Percentiles rank a stretch among this genome's conserved stretches.
These are phyloP conservation scores for Petunia hybrid DNA, from an alignment of 305 asterid genomes.

Conservation along the genomic window DNA sequence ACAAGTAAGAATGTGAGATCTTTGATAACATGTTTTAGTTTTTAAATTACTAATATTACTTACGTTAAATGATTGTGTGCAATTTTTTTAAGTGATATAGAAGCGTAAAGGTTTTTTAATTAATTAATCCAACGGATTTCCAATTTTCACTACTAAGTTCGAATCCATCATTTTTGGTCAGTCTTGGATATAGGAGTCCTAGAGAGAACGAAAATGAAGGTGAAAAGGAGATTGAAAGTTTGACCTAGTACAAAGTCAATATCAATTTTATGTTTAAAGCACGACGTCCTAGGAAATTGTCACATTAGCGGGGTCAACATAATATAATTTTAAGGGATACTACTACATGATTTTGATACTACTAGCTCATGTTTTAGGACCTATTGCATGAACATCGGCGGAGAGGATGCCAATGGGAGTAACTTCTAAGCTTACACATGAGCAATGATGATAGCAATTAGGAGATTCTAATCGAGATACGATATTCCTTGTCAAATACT, in stretches of 20 bases:
- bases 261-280: constrained; percentile 20
- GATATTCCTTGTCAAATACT: background rate
- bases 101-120: too few species aligned
- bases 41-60: too few species aligned
- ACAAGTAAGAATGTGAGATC: too few species aligned
- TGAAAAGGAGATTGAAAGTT: background rate
- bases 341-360: background rate
- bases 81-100: too few species aligned
- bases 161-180: background rate
- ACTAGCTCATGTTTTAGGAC: background rate
- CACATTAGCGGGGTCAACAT: background rate
- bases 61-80: too few species aligned
- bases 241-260: constrained; percentile 10
- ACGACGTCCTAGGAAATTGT: constrained; percentile 20
- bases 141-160: background rate
- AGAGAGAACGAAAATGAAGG: background rate
- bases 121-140: background rate
- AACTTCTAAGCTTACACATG: background rate
- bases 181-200: background rate
- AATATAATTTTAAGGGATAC: constrained; percentile 14
- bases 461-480: background rate
- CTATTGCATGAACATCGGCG: constrained; percentile 21
- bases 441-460: background rate
- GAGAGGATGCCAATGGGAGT: background rate
- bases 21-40: too few species aligned